phyloP scores from a whole-genome alignment of 805 yeast species.

The Hanseniaspora jakobsenii region DNA sequence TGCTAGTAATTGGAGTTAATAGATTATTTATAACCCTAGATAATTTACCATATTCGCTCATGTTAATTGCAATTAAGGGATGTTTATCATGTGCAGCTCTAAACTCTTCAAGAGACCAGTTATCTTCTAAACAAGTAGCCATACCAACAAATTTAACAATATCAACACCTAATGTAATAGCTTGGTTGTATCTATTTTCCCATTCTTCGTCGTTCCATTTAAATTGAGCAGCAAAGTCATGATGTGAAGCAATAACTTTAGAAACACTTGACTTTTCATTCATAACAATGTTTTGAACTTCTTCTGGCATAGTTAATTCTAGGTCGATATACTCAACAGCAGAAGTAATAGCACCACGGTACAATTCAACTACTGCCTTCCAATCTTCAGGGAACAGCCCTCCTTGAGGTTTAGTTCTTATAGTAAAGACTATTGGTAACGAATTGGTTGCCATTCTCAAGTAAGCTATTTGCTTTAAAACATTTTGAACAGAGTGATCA shows the following conservation, averaged over 20 bases:
- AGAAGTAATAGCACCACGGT: slow-evolving; percentile 52
- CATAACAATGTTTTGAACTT: slow-evolving; percentile 40
- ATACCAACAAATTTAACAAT: slow-evolving; percentile 72
- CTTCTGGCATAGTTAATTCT: slow-evolving; percentile 57
- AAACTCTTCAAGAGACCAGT: slow-evolving; percentile 58
- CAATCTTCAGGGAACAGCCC: slow-evolving; percentile 61
- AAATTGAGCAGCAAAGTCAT: slow-evolving; percentile 52
- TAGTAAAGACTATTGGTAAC: slow-evolving; percentile 73
- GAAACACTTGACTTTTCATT: slow-evolving; percentile 43
- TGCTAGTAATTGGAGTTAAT: slow-evolving; percentile 77
- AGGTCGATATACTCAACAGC: slow-evolving; percentile 76
- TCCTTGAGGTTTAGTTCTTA: slow-evolving; percentile 70
- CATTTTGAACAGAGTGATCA: slow-evolving; percentile 40
- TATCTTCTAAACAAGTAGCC: slow-evolving; percentile 55
- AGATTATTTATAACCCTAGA: slow-evolving; percentile 65
- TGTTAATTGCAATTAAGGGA: slow-evolving; percentile 76
- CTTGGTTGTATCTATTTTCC: slow-evolving; percentile 60
- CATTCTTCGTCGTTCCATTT: slow-evolving; percentile 63
- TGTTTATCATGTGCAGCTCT: slow-evolving; percentile 38
- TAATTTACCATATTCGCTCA: slow-evolving; percentile 63
- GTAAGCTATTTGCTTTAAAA: slow-evolving; percentile 60
- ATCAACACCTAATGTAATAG: slow-evolving; percentile 53
- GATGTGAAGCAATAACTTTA: slow-evolving; percentile 70
- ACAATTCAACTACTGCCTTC: slow-evolving; percentile 38
- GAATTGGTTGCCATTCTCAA: slow-evolving; percentile 47